phyloP scores from a whole-genome alignment of 768 basidiomycete species.

The Amanita rimosa region DNA sequence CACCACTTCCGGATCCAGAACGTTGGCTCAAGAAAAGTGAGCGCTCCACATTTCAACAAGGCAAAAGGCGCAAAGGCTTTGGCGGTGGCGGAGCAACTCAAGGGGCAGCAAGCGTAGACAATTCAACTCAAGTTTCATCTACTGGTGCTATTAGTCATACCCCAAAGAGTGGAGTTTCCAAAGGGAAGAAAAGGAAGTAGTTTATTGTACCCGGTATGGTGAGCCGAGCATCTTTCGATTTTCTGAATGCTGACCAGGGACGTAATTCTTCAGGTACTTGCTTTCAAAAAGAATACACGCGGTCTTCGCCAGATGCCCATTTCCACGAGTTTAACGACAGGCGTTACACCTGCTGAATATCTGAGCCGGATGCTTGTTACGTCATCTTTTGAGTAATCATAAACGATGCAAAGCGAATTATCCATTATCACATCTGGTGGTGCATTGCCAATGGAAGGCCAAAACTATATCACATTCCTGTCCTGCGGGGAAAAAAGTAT shows the following conservation, averaged over 20 bases:
- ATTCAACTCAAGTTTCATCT: slow-evolving; percentile 15
- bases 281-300: slow-evolving; percentile 1
- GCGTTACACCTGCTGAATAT: background rate
- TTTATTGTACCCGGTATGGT: slow-evolving; percentile 3
- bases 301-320: too few species aligned
- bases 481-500: background rate
- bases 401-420: background rate
- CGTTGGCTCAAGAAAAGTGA: slow-evolving; percentile 86
- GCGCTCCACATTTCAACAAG: slow-evolving; percentile 45
- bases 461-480: background rate
- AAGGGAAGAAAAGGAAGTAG: slow-evolving; percentile 64
- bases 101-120: slow-evolving; percentile 37
- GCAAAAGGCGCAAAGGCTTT: slow-evolving; percentile 40
- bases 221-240: background rate
- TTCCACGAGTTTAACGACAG: background rate
- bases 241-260: background rate
- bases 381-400: background rate
- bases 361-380: background rate
- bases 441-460: background rate
- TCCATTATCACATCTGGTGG: background rate
- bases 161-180: slow-evolving; percentile 32
- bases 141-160: slow-evolving; percentile 19
- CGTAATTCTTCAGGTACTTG: slow-evolving; percentile 5
- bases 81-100: slow-evolving; percentile 59
- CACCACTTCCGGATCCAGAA: slow-evolving; percentile 78